These are phyloP conservation scores for Saxispiralis lemnorum DNA, from an alignment of 495 filamentous ascomycete genomes.

Conservation along the genomic window DNA sequence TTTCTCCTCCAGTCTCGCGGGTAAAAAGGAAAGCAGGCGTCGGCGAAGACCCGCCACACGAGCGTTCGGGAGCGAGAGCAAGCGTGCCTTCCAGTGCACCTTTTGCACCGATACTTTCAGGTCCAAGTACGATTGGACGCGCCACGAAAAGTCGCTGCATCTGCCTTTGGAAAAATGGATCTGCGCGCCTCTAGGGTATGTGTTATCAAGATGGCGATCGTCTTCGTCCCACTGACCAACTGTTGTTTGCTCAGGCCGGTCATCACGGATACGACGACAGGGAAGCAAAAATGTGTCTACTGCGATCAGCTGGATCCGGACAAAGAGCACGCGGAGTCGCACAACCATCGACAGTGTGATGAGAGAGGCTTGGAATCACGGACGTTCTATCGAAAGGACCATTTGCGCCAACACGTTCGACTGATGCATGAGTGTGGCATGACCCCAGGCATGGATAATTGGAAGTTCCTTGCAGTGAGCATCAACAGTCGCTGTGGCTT, in stretches of 20 bases:
- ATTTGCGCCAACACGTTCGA: conserved; percentile 63
- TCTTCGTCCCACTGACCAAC: not conserved
- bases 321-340: conserved; percentile 44
- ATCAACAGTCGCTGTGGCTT: conserved; percentile 27
- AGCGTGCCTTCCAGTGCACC: conserved; percentile 54
- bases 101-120: conserved; percentile 69
- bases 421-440: conserved; percentile 56
- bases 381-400: conserved; percentile 71
- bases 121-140: conserved; percentile 70
- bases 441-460: conserved; percentile 46
- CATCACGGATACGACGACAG: conserved; percentile 26
- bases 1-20: conserved; percentile 38
- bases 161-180: conserved; percentile 63
- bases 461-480: conserved; percentile 32
- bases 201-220: not conserved
- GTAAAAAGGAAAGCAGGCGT: conserved; percentile 50
- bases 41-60: conserved; percentile 40
- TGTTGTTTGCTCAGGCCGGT: conserved; percentile 29
- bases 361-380: conserved; percentile 45
- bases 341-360: conserved; percentile 54
- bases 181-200: conserved; percentile 40
- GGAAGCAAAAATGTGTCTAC: conserved; percentile 43
- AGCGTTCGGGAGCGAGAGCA: conserved; percentile 26
- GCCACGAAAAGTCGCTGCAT: conserved; percentile 70
- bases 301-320: conserved; percentile 43